phyloP scores from a whole-genome alignment of 768 basidiomycete genomes.

The Panus rudis region DNA sequence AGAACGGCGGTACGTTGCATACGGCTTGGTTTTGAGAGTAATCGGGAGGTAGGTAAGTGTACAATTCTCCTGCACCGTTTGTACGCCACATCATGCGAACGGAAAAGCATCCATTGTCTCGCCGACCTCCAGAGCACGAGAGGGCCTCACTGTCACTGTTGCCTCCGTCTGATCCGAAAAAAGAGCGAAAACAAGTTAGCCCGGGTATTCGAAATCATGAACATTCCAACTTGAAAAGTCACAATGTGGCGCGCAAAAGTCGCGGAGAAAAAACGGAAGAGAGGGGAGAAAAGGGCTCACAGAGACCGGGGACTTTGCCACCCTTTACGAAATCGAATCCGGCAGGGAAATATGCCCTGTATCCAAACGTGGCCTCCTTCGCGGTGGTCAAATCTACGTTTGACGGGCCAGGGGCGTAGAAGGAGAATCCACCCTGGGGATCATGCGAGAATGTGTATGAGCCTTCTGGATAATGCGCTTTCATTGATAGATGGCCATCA shows the following conservation, averaged over 20 bases:
- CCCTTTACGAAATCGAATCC: constrained; percentile 63
- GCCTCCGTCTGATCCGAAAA: constrained; percentile 42
- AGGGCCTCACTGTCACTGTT: constrained; percentile 40
- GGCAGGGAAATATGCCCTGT: constrained; percentile 53
- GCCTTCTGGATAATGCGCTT: constrained; percentile 31
- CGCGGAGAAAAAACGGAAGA: no score
- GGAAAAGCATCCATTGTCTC: constrained; percentile 56
- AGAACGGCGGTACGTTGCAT: constrained; percentile 41
- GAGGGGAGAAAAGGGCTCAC: no score
- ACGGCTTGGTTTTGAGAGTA: constrained; percentile 42
- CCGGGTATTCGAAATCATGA: no score
- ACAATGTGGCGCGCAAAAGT: no score
- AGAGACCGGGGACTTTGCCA: constrained; percentile 69
- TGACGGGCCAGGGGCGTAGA: constrained; percentile 58
- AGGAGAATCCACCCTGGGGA: constrained; percentile 56
- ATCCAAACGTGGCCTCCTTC: constrained; percentile 58
- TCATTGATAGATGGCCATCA: constrained; percentile 18
- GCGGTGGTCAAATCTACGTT: constrained; percentile 49
- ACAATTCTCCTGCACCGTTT: constrained; percentile 33
- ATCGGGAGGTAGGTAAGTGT: constrained; percentile 38
- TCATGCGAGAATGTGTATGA: constrained; percentile 43
- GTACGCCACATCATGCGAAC: constrained; percentile 68
- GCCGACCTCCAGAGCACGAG: constrained; percentile 64
- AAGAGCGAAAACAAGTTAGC: no score
- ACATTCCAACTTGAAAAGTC: no score